Percentiles rank a stretch among this genome's conserved stretches.
Evolutionary conservation across 1,284 basidiomycete genomes (phyloP).

Genomic region (Apiotrichum porosum): DNA sequence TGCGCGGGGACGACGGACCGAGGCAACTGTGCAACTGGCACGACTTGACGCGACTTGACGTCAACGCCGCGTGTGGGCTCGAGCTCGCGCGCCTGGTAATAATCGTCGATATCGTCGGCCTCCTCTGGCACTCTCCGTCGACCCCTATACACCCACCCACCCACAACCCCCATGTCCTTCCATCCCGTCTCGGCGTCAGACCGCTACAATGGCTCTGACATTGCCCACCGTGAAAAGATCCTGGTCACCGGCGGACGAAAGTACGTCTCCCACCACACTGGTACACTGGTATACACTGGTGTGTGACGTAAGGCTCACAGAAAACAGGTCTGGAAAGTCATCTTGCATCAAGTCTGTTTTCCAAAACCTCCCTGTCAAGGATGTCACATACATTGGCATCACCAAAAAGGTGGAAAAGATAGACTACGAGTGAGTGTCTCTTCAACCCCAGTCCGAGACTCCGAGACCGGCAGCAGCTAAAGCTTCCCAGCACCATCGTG

Average conservation of each 20-base stretch:
- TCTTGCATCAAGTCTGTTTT: constrained; percentile 91
- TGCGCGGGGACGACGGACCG: too few species aligned
- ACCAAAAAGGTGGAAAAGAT: constrained; percentile 72
- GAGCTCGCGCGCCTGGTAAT: too few species aligned
- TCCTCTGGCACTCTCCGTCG: background rate
- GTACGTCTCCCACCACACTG: constrained; percentile 51
- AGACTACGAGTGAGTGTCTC: constrained; percentile 65
- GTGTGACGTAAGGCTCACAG: background rate
- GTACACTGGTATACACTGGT: too few species aligned
- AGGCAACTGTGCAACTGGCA: too few species aligned
- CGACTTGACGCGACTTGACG: too few species aligned
- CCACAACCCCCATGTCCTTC: too few species aligned
- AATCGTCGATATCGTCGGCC: too few species aligned
- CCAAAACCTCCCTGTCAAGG: constrained; percentile 73
- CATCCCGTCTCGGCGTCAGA: too few species aligned
- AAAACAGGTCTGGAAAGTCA: constrained; percentile 77
- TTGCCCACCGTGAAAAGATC: constrained; percentile 54
- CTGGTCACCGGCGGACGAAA: constrained; percentile 73
- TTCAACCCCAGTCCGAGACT: too few species aligned
- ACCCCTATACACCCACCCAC: background rate
- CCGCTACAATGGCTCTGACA: too few species aligned
- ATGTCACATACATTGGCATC: constrained; percentile 85
- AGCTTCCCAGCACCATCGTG: constrained; percentile 72
- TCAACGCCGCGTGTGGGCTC: too few species aligned
- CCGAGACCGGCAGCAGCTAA: too few species aligned